A percentile compares a stretch with the other conserved stretches of the same genome.
These are phyloP conservation scores for Geoglossum glabrum DNA, from an alignment of 495 filamentous ascomycete species.

Conservation along the genomic window DNA sequence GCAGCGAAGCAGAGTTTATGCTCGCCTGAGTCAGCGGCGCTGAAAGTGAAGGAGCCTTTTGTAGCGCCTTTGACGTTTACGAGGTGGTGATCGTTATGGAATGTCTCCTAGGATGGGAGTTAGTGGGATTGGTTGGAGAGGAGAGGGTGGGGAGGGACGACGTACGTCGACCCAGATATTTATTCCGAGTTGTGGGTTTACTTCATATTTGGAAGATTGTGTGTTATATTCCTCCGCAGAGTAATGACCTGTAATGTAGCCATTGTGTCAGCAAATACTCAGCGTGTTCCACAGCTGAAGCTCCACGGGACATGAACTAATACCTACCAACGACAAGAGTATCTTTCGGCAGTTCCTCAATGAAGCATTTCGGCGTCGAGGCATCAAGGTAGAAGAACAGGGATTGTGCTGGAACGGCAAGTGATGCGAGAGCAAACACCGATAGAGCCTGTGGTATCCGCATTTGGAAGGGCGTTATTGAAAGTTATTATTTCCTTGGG, in stretches of 20 bases:
- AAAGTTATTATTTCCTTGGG: neutral
- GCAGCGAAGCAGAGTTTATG: slow-evolving; percentile 90
- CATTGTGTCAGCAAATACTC: neutral
- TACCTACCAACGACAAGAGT: slow-evolving; percentile 73
- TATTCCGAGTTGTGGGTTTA: slow-evolving; percentile 55
- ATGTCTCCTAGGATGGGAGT: slow-evolving; percentile 41
- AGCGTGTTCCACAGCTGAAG: neutral
- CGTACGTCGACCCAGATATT: slow-evolving; percentile 72
- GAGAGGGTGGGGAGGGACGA: neutral
- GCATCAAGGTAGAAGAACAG: slow-evolving; percentile 95
- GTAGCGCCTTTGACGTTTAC: slow-evolving; percentile 62
- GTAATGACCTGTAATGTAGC: slow-evolving; percentile 44
- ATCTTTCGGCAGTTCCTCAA: slow-evolving; percentile 94
- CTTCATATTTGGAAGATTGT: slow-evolving; percentile 36
- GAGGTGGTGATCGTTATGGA: slow-evolving; percentile 95
- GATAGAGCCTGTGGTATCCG: neutral
- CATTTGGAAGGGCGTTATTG: neutral
- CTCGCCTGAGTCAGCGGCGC: slow-evolving; percentile 76
- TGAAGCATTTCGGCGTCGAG: slow-evolving; percentile 72
- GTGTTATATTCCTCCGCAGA: slow-evolving; percentile 61
- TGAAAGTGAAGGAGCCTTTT: slow-evolving; percentile 86
- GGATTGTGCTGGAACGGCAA: slow-evolving; percentile 43
- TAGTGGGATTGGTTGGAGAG: neutral
- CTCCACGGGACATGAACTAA: neutral
- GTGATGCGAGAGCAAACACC: neutral